Conservation (phyloP, 169 alveolate genomes). For the Eimeria sp. region DNA sequence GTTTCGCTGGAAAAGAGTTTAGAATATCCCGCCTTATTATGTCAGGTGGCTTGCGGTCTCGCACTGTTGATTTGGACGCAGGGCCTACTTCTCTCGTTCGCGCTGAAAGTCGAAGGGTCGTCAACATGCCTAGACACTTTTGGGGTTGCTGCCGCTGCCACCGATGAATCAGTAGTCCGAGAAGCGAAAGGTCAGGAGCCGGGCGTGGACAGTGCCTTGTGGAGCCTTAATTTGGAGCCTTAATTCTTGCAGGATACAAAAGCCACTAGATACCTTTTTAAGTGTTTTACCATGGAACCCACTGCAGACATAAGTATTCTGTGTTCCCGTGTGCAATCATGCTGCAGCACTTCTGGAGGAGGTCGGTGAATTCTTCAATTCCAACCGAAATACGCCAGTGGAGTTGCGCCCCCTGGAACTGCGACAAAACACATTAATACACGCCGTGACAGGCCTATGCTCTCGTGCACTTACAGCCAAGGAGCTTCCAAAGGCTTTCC, state of each 20-base stretch:
- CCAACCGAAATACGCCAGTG: neutral
- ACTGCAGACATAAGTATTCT: neutral
- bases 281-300: neutral
- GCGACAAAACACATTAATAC: neutral
- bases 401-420: neutral
- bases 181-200: slow-evolving; percentile 49
- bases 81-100: slow-evolving; percentile 65
- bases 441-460: slow-evolving; percentile 65
- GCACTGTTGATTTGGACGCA: neutral
- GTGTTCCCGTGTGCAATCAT: neutral
- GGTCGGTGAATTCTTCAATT: slow-evolving; percentile 21
- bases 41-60: neutral
- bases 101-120: slow-evolving; percentile 42
- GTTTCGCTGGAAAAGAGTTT: neutral
- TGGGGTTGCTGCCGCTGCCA: slow-evolving; percentile 74
- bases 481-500: slow-evolving; percentile 71
- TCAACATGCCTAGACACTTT: slow-evolving; percentile 37
- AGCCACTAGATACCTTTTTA: neutral
- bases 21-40: neutral
- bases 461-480: slow-evolving; percentile 67
- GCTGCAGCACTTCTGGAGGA: slow-evolving; percentile 48
- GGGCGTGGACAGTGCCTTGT: too few relatives aligned
- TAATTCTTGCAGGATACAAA: neutral
- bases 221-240: too few relatives aligned
- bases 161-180: slow-evolving; percentile 46